Base-by-base conservation (phyloP, 1,139 yeast genomes). In the Candida sanyaensis region DNA sequence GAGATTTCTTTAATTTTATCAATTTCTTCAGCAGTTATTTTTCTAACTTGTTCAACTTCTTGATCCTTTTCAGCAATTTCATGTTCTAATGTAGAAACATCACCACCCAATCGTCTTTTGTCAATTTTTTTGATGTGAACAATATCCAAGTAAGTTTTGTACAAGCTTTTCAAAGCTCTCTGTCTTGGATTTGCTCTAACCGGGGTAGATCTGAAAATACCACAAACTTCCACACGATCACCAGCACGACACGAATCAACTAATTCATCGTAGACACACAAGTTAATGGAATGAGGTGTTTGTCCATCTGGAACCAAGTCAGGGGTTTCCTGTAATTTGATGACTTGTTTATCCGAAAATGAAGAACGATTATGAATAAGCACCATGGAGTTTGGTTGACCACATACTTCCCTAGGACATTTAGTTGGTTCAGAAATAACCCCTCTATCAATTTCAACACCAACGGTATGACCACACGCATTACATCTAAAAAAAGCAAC, bases 241-340 rank as follows among this genome's bases (percentile, higher is more conserved):
- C 99, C 99, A 12, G 99, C 98, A 60, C 96, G 81, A 63, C 96
- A 88, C 47, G 88, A 78, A 65, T 93, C 99, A 2, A 93, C 99
- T 54, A 93, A 75, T 63, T 95, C 99, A 66, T 95, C 99, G 62
- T 93, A 93, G 3, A 90, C 96, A 73, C 97, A 91, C 33, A 93
- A 74, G 10, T 96, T 90, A 47, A 93, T 90, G 10, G 97, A 86
- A 64, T 93, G 99, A 2, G 99, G 99, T 3, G 99, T 93, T 68
- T 93, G 99, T 21, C 99, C 99, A 69, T 90, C 99, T 2, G 99
- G 99, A n/a, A 93, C 96, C 54, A 84, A 77, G 66, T 93, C 99
- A 0, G 99, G 99, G 0, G 99, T 93, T 66, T 93, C 99, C 67
- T 93, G 99, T 42, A 93, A 73, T 61, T 90, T 89, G 54, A 93